Conservation (phyloP, 176 grass and related monocot species). For the Saccharum officinarum region DNA sequence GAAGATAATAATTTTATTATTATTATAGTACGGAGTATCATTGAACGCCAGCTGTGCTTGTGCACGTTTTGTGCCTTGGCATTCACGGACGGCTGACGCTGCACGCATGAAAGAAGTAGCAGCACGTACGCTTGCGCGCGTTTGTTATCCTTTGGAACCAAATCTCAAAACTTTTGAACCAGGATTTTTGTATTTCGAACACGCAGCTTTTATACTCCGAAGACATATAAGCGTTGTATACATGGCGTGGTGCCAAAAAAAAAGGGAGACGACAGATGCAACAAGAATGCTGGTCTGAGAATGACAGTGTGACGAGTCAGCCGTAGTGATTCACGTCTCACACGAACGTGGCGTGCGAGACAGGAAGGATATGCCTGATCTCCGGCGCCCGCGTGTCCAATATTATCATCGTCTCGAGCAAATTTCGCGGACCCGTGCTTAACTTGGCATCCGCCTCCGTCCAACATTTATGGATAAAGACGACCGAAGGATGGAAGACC, state of each 20-base stretch:
- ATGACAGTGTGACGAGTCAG: not conserved
- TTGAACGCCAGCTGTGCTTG: not conserved
- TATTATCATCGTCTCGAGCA: not conserved
- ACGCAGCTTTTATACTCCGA: too few species aligned
- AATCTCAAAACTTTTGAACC: not conserved
- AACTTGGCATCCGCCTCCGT: not conserved
- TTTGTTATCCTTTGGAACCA: not conserved
- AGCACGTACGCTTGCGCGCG: not conserved
- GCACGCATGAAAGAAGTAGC: not conserved
- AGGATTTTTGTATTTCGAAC: too few species aligned
- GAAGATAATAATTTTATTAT: not conserved
- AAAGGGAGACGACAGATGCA: not conserved
- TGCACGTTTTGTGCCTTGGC: not conserved
- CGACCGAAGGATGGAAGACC: not conserved
- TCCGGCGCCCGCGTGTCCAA: not conserved
- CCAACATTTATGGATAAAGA: not conserved
- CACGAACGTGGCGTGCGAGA: conserved; percentile 10
- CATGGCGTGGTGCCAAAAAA: not conserved
- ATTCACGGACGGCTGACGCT: not conserved
- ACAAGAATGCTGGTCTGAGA: not conserved
- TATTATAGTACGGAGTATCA: too few species aligned
- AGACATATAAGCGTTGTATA: not conserved
- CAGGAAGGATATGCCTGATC: not conserved
- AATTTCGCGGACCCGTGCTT: not conserved
- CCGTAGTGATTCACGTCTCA: conserved; percentile 17